These are phyloP conservation scores for Pichia californica DNA, from an alignment of 805 yeast species.

Conservation along the genomic window DNA sequence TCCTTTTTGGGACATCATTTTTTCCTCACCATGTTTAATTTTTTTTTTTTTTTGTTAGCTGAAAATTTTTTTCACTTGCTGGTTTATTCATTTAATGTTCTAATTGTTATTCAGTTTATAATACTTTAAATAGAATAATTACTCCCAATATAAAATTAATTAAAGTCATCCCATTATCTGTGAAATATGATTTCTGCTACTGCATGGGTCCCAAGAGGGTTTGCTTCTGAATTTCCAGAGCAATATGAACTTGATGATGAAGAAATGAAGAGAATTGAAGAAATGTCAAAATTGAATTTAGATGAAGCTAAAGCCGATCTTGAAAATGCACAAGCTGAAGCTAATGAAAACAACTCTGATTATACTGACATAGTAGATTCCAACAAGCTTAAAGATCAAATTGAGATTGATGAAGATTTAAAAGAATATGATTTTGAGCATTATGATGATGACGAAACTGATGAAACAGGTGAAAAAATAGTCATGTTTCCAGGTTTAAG, in stretches of 20 bases:
- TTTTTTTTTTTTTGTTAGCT: not conserved
- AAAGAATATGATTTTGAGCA: slow-evolving; percentile 83
- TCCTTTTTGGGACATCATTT: not conserved
- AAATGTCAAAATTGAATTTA: slow-evolving; percentile 77
- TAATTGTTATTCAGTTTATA: not conserved
- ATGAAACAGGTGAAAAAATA: slow-evolving; percentile 48
- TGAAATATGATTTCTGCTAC: slow-evolving; percentile 80
- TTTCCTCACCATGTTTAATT: not conserved
- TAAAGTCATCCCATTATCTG: too few species aligned
- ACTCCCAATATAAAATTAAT: too few species aligned
- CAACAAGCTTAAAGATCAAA: slow-evolving; percentile 39
- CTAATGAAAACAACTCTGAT: slow-evolving; percentile 21
- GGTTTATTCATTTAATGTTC: not conserved
- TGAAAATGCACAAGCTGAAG: slow-evolving; percentile 14
- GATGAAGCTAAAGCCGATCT: slow-evolving; percentile 53
- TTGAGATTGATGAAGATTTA: slow-evolving; percentile 73
- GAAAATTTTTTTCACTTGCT: not conserved
- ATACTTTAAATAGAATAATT: too few species aligned
- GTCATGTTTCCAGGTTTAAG: slow-evolving; percentile 69
- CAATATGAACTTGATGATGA: slow-evolving; percentile 83
- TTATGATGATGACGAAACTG: slow-evolving; percentile 64
- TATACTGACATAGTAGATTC: slow-evolving; percentile 5
- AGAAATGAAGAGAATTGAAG: slow-evolving; percentile 85
- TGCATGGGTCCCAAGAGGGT: slow-evolving; percentile 95
- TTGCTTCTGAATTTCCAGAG: slow-evolving; percentile 87